These are phyloP conservation scores for Oryza glumipatula DNA, from an alignment of 176 grass and related monocot species.

Conservation along the genomic window DNA sequence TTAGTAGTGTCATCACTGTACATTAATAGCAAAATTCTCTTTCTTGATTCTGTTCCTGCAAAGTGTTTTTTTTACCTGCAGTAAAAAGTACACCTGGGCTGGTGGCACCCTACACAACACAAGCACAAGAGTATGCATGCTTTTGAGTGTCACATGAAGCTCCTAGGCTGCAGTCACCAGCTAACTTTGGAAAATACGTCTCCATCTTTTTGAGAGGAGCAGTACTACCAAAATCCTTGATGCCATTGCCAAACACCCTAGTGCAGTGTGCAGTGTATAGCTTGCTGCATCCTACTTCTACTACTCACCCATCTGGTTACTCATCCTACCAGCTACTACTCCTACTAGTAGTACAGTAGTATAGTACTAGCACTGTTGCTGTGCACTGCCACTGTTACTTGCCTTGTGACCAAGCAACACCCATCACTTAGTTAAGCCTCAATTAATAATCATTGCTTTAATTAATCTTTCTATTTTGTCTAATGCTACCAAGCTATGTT, in stretches of 20 bases:
- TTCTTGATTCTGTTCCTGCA: not conserved
- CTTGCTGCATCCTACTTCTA: not conserved
- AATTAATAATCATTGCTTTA: not conserved
- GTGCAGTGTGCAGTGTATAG: not conserved
- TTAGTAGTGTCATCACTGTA: not conserved
- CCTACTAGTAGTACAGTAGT: not conserved
- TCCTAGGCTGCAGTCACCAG: conserved; percentile 15
- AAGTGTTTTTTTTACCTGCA: conserved; percentile 2
- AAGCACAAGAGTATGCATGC: not conserved
- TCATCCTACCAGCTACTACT: too few relatives aligned
- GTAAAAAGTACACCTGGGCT: conserved; percentile 37
- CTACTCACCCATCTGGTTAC: too few relatives aligned
- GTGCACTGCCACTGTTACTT: not conserved
- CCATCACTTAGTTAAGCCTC: not conserved
- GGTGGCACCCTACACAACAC: not conserved
- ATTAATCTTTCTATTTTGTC: not conserved
- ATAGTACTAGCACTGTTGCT: not conserved
- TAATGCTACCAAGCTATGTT: not conserved
- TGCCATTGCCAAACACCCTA: not conserved
- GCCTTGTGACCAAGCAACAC: not conserved
- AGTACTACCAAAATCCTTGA: conserved; percentile 32
- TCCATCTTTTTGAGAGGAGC: conserved; percentile 42
- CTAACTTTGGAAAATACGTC: conserved; percentile 53
- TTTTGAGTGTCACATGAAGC: conserved; percentile 29
- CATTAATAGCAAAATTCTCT: not conserved